Evolutionary conservation across 2,329 filamentous ascomycete genomes (phyloP).

Genomic region (Monosporascus sp.): DNA sequence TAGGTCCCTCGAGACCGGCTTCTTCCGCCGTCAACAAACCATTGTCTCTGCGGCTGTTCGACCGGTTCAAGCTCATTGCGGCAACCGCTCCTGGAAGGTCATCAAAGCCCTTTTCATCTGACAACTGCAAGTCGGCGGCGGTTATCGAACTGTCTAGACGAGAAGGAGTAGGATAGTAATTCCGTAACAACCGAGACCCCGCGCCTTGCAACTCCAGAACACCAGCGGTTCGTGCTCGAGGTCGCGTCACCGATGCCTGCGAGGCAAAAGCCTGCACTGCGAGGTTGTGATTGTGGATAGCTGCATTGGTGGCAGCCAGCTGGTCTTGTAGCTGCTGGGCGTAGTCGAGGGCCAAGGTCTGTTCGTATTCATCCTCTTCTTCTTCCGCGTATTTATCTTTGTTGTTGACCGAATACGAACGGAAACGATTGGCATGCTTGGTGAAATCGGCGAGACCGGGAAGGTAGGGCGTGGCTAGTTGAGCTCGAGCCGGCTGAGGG

Average conservation of each 20-base stretch:
- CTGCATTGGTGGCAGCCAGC: conserved; percentile 59
- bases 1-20: conserved; percentile 78
- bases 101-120: conserved; percentile 74
- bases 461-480: conserved; percentile 69
- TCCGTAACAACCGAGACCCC: conserved; percentile 59
- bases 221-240: conserved; percentile 85
- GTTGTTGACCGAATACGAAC: conserved; percentile 97
- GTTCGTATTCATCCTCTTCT: conserved; percentile 72
- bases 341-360: conserved; percentile 49
- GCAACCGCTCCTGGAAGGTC: conserved; percentile 79
- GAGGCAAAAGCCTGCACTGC: conserved; percentile 81
- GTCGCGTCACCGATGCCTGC: conserved; percentile 74
- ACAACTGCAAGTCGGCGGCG: conserved; percentile 67
- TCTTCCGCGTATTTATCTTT: conserved; percentile 95
- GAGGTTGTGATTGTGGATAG: conserved; percentile 86
- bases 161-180: conserved; percentile 68
- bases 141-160: conserved; percentile 73
- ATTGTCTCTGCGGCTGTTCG: conserved; percentile 58
- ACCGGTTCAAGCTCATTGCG: conserved; percentile 66
- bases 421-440: conserved; percentile 78
- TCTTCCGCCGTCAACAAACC: conserved; percentile 70
- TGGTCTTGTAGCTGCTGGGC: conserved; percentile 59
- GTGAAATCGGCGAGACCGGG: conserved; percentile 72
- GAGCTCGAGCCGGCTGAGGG: conserved; percentile 73
- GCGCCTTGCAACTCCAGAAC: conserved; percentile 70